Evolutionary conservation across 2,329 filamentous ascomycete genomes (phyloP), one percentile per base, ranked within the genome.

Genomic region (Diatrype stigma): DNA sequence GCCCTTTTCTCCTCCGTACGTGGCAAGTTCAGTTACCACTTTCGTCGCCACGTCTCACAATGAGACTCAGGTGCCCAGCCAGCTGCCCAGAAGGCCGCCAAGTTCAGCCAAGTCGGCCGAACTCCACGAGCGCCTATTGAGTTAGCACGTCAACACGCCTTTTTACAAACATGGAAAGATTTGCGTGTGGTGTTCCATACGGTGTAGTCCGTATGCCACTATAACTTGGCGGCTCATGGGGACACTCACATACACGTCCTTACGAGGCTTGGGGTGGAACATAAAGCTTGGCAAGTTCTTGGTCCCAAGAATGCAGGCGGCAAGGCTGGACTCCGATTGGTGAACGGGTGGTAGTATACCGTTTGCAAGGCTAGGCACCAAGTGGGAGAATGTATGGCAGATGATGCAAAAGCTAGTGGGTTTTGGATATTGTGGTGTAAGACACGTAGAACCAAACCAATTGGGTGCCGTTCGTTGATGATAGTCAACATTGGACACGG

Each of bases 51-150:
- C 10, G 5, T 5, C 26, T 30, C 5, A 30, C 26, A 37, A 4
- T 16, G n/a, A 17, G 14, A 37, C 12, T 34, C 34, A 23, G 34
- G 23, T 50, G 48, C 42, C 42, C 34, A 49, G 47, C 42, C 34
- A 49, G 47, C 28, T 44, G 38, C 40, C 42, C 44, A 48, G 22
- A 37, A 37, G n/a, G 42, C 30, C n/a, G 51, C 51, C 48, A 54
- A 56, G 52, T 22, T n/a, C 23, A 47, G 54, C 54, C 48, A 52
- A 54, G 52, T 52, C 46, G 44, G 44, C 19, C 44, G 48, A 17
- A 37, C 34, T 37, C n/a, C 14, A 17, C 6, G 12, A 17, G 30
- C 12, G 34, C 6, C 12, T 37, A n/a, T n/a, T n/a, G n/a, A n/a
- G n/a, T n/a, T n/a, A n/a, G n/a, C n/a, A n/a, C n/a, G n/a, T 12